Base-by-base conservation (phyloP, 2,329 filamentous ascomycete species). In the Ophiostoma angusticollis region DNA sequence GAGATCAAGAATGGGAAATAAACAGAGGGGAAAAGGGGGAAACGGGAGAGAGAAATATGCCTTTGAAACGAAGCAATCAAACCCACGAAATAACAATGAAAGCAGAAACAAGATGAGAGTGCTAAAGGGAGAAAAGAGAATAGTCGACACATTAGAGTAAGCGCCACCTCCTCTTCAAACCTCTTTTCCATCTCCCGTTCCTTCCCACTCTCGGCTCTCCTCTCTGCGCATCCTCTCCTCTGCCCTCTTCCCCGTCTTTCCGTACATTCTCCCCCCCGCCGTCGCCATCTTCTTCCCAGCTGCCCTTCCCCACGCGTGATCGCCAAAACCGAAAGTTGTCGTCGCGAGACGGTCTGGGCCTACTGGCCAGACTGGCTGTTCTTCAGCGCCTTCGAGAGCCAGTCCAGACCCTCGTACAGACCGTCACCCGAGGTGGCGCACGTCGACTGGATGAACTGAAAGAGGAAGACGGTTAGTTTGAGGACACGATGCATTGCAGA, bases 401-500 rank as follows among this genome's bases (percentile, higher is more conserved):
- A 87, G 40, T 78, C 80, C 57, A 89, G 64, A 49, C 83, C 83
- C 61, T 89, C 83, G 50, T 85, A 72, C 43, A 91, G 69, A 53
- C 84, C 83, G 56, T 85, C 83, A 43, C 83, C 83, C n/a, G 80
- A 81, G 25, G 80, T 87, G 41, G 84, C 83, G 56, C 82, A 84
- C 61, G 80, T 85, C 37, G 83, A 83, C 81, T 80, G 51, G 70
- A 74, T 48, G 81, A 89, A 72, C 59, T 86, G 72, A 35, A 89
- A 74, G 80, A 59, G 87, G 78, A 82, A 62, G 81, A 80, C 58
- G 87, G 78, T 82, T 84, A 89, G 70, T 89, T 87, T 8, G 11
- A 2, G 6, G 89, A 94, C 86, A 96, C 89, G 68, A 96, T 96
- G 75, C 93, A 96, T 89, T 87, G 51, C 34, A 28, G 50, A 37